A percentile compares a stretch with the other conserved stretches of the same genome.
Conservation (phyloP, 192 early-diverging fungal species). For the Gonapodya sp. region DNA sequence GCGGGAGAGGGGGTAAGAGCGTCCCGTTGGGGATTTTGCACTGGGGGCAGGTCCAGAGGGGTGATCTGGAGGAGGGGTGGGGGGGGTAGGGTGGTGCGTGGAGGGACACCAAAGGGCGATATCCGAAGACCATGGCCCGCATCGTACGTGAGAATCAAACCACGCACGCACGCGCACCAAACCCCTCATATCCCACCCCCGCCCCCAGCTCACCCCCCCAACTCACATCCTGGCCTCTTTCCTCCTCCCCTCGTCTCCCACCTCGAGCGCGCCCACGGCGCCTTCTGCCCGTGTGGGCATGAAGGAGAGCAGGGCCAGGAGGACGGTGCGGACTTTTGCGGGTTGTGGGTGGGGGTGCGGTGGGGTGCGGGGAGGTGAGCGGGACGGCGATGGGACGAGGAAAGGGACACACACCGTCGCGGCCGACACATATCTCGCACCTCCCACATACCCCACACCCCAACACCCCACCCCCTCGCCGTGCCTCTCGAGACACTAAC, state of each 20-base stretch:
- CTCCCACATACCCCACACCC: no score
- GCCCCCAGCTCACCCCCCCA: not conserved
- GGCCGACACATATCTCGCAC: no score
- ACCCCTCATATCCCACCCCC: not conserved
- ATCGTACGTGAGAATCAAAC: no score
- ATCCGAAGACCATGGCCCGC: no score
- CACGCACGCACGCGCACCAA: not conserved
- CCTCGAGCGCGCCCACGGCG: conserved; percentile 71
- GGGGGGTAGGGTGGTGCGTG: not conserved
- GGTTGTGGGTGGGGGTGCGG: not conserved
- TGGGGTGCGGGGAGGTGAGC: not conserved
- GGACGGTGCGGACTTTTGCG: conserved; percentile 62
- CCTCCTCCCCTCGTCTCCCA: conserved; percentile 53
- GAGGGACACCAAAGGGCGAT: no score
- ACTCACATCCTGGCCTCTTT: not conserved
- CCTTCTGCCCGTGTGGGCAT: conserved; percentile 77
- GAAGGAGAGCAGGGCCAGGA: conserved; percentile 80
- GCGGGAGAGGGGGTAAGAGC: not conserved
- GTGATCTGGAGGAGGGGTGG: not conserved
- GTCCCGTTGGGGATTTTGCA: not conserved
- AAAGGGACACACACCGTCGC: not conserved
- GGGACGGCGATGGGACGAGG: not conserved
- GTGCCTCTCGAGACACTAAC: no score
- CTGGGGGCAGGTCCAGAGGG: conserved; percentile 3
- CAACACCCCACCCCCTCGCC: no score